These are phyloP conservation scores for Xylariaceae sp. DNA, from an alignment of 2,329 filamentous ascomycete species.

Conservation along the genomic window DNA sequence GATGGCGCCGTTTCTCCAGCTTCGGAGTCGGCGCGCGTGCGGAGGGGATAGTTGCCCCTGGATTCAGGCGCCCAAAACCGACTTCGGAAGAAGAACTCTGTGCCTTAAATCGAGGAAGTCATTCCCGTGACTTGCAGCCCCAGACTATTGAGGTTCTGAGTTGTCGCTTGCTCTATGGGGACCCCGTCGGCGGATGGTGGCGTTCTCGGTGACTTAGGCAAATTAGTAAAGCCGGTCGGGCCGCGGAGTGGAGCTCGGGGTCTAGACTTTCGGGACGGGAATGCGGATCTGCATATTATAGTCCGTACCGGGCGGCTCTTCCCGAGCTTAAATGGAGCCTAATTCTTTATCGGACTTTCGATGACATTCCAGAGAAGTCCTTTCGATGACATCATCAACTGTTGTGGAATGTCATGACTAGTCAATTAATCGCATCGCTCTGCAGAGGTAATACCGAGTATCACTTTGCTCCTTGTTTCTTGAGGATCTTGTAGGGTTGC, in stretches of 20 bases:
- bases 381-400: not conserved
- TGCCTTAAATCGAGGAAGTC: slow-evolving; percentile 17
- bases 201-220: not conserved
- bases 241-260: not conserved
- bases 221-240: not conserved
- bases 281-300: not conserved
- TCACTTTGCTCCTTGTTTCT: too few relatives aligned
- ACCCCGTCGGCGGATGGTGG: not conserved
- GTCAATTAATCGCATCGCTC: not conserved
- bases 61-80: slow-evolving; percentile 22
- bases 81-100: slow-evolving; percentile 19
- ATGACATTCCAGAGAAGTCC: not conserved
- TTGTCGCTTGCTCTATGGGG: not conserved
- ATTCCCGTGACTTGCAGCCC: not conserved
- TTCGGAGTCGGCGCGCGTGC: slow-evolving; percentile 27
- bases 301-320: too few relatives aligned
- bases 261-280: not conserved
- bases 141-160: not conserved
- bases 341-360: not conserved
- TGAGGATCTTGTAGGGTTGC: not conserved
- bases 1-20: slow-evolving; percentile 26
- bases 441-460: too few relatives aligned
- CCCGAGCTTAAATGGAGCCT: too few relatives aligned
- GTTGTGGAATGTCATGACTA: not conserved
- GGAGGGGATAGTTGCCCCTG: slow-evolving; percentile 26